phyloP scores from a whole-genome alignment of 2,329 filamentous ascomycete species.

The Talaromyces sp. region DNA sequence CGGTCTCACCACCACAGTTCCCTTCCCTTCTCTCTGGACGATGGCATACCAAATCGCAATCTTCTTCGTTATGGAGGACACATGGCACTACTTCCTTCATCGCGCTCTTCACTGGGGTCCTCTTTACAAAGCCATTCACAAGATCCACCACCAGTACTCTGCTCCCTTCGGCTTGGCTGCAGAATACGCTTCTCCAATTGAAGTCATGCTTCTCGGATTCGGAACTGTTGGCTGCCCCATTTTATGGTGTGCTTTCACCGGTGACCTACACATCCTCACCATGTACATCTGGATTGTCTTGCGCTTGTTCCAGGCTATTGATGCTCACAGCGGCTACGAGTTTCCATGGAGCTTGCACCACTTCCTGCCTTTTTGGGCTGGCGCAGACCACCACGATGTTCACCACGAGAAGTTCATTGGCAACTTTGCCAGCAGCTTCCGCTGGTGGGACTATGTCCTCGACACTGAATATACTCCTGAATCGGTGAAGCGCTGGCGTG shows the following conservation, averaged over 20 bases:
- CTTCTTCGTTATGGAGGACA: constrained; percentile 93
- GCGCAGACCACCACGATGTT: constrained; percentile 91
- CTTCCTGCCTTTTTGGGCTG: constrained; percentile 96
- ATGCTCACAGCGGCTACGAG: constrained; percentile 95
- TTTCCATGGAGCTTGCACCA: constrained; percentile 97
- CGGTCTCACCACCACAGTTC: constrained; percentile 81
- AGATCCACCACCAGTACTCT: constrained; percentile 98
- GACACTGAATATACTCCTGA: constrained; percentile 92
- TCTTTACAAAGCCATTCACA: constrained; percentile 95
- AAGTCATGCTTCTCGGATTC: constrained; percentile 89
- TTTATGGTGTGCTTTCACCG: constrained; percentile 75
- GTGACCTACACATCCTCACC: constrained; percentile 88
- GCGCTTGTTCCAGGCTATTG: constrained; percentile 94
- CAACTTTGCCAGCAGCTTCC: constrained; percentile 96
- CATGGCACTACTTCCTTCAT: constrained; percentile 98
- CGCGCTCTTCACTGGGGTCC: constrained; percentile 89
- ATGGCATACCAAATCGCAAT: constrained; percentile 89
- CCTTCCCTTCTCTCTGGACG: constrained; percentile 79
- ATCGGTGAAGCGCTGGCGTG: constrained; percentile 77
- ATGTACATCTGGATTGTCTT: constrained; percentile 97
- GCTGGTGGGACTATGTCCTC: constrained; percentile 95
- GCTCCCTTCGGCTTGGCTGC: constrained; percentile 94
- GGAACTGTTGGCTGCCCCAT: constrained; percentile 82
- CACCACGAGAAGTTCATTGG: constrained; percentile 99
- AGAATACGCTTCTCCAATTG: constrained; percentile 96